Conservation (phyloP, 2,329 filamentous ascomycete genomes). For the Aureobasidium sp. region DNA sequence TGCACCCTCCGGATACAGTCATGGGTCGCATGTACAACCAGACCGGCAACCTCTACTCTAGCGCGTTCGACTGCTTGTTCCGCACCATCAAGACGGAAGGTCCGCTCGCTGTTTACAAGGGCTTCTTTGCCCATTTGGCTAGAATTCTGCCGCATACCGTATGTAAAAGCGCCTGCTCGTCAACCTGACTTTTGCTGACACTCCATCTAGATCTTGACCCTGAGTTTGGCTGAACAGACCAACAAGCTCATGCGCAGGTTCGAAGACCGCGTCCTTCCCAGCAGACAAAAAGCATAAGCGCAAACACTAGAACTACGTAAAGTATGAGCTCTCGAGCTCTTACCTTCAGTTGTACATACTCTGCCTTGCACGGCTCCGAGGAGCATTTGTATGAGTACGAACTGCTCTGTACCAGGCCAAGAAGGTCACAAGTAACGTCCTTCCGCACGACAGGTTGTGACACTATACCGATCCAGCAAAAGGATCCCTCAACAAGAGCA, state of each 20-base stretch:
- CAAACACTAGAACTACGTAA: no score
- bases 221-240: constrained; percentile 91
- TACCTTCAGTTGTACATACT: neutral
- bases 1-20: constrained; percentile 98
- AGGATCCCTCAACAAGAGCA: neutral
- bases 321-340: neutral
- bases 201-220: constrained; percentile 61
- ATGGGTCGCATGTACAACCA: constrained; percentile 99
- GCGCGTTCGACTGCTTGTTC: constrained; percentile 82
- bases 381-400: neutral
- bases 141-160: constrained; percentile 88
- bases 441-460: neutral
- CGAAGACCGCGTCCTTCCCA: constrained; percentile 48
- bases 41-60: constrained; percentile 90
- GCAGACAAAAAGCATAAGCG: constrained; percentile 17
- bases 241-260: constrained; percentile 81
- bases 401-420: neutral
- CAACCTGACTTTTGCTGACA: constrained; percentile 15
- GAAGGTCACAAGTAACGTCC: no score
- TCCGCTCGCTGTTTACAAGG: constrained; percentile 90
- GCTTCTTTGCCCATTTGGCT: constrained; percentile 88
- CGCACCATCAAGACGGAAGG: constrained; percentile 91
- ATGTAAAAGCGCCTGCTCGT: constrained; percentile 21
- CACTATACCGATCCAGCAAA: neutral
- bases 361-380: neutral